phyloP scores from a whole-genome alignment of 257 asterid genomes.

The Striga asiatica region DNA sequence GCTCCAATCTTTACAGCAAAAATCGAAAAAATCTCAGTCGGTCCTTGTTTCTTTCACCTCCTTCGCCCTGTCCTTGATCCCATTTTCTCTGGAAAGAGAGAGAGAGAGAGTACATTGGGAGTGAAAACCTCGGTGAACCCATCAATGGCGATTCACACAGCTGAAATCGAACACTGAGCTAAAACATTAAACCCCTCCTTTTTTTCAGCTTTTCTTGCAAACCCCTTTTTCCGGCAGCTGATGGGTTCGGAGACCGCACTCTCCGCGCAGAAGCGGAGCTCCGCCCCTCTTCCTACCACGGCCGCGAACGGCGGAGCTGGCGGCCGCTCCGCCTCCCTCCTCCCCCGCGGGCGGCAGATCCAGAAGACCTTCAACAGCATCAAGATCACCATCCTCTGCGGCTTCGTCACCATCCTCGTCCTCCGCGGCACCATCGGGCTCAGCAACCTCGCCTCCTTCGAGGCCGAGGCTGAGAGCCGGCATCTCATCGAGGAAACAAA shows the following conservation, averaged over 20 bases:
- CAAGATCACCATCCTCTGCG: constrained; percentile 74
- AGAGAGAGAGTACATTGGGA: neutral
- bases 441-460: constrained; percentile 49
- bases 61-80: constrained; percentile 9
- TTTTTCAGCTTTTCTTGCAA: neutral
- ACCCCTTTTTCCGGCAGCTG: neutral
- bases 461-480: constrained; percentile 56
- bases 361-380: constrained; percentile 61
- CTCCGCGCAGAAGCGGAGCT: constrained; percentile 58
- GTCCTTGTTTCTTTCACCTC: constrained; percentile 11
- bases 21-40: constrained; percentile 16
- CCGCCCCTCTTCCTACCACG: constrained; percentile 38
- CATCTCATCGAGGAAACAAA: constrained; percentile 55
- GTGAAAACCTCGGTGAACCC: too few species aligned
- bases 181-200: neutral
- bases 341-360: constrained; percentile 69
- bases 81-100: constrained; percentile 2
- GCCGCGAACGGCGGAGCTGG: constrained; percentile 38
- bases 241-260: constrained; percentile 59
- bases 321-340: constrained; percentile 28
- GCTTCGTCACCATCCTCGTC: constrained; percentile 76
- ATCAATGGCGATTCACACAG: neutral
- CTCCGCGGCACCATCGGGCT: constrained; percentile 85
- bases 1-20: too few species aligned
- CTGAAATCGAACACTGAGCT: neutral